Evolutionary conservation across 202 grass and related monocot species (phyloP).

Genomic region (Setaria italica): DNA sequence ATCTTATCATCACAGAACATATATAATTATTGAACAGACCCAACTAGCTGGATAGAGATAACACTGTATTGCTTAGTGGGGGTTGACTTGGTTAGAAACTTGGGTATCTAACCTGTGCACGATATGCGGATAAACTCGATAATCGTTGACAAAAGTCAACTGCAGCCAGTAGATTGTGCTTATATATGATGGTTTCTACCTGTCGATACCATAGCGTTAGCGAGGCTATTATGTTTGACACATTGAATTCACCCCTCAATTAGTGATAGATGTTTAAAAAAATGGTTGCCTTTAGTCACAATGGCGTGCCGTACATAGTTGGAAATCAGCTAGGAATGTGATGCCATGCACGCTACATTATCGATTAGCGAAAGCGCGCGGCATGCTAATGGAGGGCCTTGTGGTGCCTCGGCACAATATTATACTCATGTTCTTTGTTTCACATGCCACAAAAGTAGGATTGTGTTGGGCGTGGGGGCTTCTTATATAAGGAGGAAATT

Average conservation of each 20-base stretch:
- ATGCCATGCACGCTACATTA: slow-evolving; percentile 43
- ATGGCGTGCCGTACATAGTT: slow-evolving; percentile 37
- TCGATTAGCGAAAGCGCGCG: slow-evolving; percentile 30
- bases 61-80: slow-evolving; percentile 20
- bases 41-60: slow-evolving; percentile 12
- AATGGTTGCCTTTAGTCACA: slow-evolving; percentile 2
- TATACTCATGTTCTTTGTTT: slow-evolving; percentile 30
- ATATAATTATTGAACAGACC: not conserved
- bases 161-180: slow-evolving; percentile 10
- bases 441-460: slow-evolving; percentile 42
- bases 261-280: slow-evolving; percentile 6
- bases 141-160: slow-evolving; percentile 29
- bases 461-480: slow-evolving; percentile 42
- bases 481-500: not conserved
- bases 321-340: slow-evolving; percentile 34
- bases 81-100: slow-evolving; percentile 44
- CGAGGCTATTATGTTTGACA: slow-evolving; percentile 30
- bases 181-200: slow-evolving; percentile 10
- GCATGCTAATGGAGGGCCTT: slow-evolving; percentile 38
- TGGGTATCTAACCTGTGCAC: not conserved
- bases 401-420: slow-evolving; percentile 35
- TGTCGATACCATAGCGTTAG: not conserved
- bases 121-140: slow-evolving; percentile 9
- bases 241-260: slow-evolving; percentile 32
- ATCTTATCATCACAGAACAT: not conserved